Conservation (phyloP, 1,284 basidiomycete species). For the Sparassis latifolia region DNA sequence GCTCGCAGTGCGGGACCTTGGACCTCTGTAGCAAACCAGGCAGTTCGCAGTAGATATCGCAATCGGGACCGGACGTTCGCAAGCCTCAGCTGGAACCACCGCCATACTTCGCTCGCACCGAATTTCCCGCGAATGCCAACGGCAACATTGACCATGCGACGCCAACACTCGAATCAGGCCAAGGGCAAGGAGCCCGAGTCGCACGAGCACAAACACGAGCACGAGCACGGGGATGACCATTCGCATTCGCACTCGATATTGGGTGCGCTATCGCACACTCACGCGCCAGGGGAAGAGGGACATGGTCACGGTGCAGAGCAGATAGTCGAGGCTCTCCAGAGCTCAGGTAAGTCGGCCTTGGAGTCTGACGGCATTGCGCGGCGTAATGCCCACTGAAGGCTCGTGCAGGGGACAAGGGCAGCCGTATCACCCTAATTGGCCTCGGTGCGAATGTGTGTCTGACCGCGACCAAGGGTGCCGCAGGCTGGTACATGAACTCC, state of each 20-base stretch:
- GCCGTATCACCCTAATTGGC: constrained; percentile 80
- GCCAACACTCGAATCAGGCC: constrained; percentile 19
- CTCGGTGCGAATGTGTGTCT: constrained; percentile 82
- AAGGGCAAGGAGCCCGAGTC: constrained; percentile 24
- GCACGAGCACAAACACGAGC: constrained; percentile 16
- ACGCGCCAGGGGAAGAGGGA: constrained; percentile 56
- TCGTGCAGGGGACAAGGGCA: constrained; percentile 66
- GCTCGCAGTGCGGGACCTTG: no score
- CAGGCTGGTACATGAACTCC: constrained; percentile 85
- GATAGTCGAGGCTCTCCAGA: constrained; percentile 65
- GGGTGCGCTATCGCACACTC: constrained; percentile 41
- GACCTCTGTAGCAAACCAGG: no score
- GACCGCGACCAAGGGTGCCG: constrained; percentile 79
- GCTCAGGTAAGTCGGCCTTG: constrained; percentile 44
- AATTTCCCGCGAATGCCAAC: constrained; percentile 4
- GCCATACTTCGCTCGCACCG: not conserved
- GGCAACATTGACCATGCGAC: constrained; percentile 16
- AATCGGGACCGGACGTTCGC: not conserved
- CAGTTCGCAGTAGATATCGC: no score
- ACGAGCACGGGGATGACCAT: constrained; percentile 26
- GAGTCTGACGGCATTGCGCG: not conserved
- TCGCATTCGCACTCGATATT: constrained; percentile 51
- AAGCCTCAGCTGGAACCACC: not conserved
- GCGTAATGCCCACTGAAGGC: constrained; percentile 4
- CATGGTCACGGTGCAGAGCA: constrained; percentile 64